Evolutionary conservation across 176 grass and related monocot species (phyloP), one percentile per base, ranked within the genome.

Genomic region (Urochloa ruziziensis): DNA sequence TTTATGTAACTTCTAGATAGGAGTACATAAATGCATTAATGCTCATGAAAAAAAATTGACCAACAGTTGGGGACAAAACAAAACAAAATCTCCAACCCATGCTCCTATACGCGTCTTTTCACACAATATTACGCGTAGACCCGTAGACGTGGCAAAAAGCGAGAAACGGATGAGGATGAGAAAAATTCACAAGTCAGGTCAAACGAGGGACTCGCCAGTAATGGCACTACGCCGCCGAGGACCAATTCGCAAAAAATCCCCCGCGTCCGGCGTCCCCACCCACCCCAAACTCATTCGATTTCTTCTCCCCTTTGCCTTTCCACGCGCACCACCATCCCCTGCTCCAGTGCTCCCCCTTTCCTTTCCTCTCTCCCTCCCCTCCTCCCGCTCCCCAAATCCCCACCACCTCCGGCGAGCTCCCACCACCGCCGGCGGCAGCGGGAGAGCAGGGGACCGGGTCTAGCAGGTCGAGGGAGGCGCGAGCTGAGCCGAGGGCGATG

Each of bases 271-370:
- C 72, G 27, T n/a, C 48, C 62, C 49, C 44, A 67, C 69, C 21
- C 84, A 28, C 47, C 17, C 44, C 69, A 60, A 78, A 76, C n/a
- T n/a, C 57, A 36, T 74, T 87, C 57, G 76, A 80, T 62, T 73
- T 80, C 42, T 61, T 85, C 64, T 35, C 32, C 16, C 48, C 48
- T 15, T 43, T 33, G 7, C 39, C 23, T 65, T 78, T 64, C 56
- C 74, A 70, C 70, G 68, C 62, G 21, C 37, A 19, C 47, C 73
- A 28, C 62, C 40, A 15, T 69, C 57, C 24, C 80, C 35, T 19
- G 18, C 3, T n/a, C n/a, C n/a, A n/a, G n/a, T n/a, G n/a, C n/a
- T n/a, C 5, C 11, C 14, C 27, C 15, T 21, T 35, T 32, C 30
- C 19, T 17, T 15, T 36, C 6, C n/a, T 16, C 6, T 10, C 24